A percentile compares a stretch with the other conserved stretches of the same genome.
Evolutionary conservation across 2,329 filamentous ascomycete genomes (phyloP).

Genomic region (Colletotrichum musae): DNA sequence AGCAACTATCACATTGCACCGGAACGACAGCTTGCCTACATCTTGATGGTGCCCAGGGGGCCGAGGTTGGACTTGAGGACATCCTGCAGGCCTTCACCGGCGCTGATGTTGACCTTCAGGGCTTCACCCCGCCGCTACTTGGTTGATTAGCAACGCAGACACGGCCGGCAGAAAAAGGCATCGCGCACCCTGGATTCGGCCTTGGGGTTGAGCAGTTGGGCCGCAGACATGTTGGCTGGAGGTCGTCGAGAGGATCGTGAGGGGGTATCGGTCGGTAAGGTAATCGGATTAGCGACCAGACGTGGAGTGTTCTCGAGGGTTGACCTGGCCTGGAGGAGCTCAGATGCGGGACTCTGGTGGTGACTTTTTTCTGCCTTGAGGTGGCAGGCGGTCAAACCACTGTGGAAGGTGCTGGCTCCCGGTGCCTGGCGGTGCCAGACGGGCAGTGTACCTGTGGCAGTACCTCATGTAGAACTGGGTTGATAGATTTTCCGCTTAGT

Average conservation of each 20-base stretch:
- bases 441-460: too few species aligned
- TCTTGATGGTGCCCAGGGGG: slow-evolving; percentile 95
- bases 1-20: slow-evolving; percentile 43
- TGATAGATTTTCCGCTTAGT: too few species aligned
- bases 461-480: too few species aligned
- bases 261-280: slow-evolving; percentile 37
- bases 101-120: slow-evolving; percentile 95
- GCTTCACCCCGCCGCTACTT: slow-evolving; percentile 93
- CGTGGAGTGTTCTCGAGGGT: slow-evolving; percentile 41
- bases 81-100: slow-evolving; percentile 93
- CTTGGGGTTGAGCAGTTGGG: slow-evolving; percentile 98
- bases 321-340: slow-evolving; percentile 38
- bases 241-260: slow-evolving; percentile 38
- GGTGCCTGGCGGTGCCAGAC: slow-evolving; percentile 11
- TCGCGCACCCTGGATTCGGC: slow-evolving; percentile 91
- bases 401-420: slow-evolving; percentile 40
- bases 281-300: slow-evolving; percentile 39
- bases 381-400: slow-evolving; percentile 37
- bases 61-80: slow-evolving; percentile 97
- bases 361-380: slow-evolving; percentile 42
- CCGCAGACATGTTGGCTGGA: slow-evolving; percentile 83
- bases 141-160: slow-evolving; percentile 59
- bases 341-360: slow-evolving; percentile 41
- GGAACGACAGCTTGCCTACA: slow-evolving; percentile 66
- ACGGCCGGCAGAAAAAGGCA: slow-evolving; percentile 41